These are phyloP conservation scores for Brassica rapa DNA, from an alignment of 345 rosid genomes.

Conservation along the genomic window DNA sequence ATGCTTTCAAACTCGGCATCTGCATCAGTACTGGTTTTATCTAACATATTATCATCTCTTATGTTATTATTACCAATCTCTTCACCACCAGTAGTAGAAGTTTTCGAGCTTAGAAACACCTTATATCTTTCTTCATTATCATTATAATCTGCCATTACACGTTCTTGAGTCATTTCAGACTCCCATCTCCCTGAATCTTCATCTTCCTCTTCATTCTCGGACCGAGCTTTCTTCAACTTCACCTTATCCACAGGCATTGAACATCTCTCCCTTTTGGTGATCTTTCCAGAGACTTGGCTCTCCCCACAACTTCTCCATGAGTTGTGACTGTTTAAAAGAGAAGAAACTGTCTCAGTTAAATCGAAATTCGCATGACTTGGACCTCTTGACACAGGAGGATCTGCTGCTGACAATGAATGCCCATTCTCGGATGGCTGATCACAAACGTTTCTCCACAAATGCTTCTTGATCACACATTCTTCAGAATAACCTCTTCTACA, in stretches of 20 bases:
- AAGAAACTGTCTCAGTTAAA: constrained; percentile 44
- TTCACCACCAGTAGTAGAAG: no score
- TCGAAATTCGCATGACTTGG: constrained; percentile 40
- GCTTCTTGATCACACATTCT: constrained; percentile 32
- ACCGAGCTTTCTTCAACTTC: constrained; percentile 40
- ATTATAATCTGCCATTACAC: constrained; percentile 38
- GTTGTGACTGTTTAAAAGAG: constrained; percentile 40
- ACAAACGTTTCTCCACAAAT: constrained; percentile 41
- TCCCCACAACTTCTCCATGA: constrained; percentile 42
- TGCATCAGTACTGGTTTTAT: constrained; percentile 3
- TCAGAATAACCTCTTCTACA: constrained; percentile 43
- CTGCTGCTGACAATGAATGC: constrained; percentile 36
- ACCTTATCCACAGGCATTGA: constrained; percentile 38
- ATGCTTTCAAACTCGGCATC: constrained; percentile 42
- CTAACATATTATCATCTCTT: constrained; percentile 30
- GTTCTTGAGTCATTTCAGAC: constrained; percentile 49
- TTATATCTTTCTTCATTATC: constrained; percentile 25
- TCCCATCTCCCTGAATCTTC: constrained; percentile 42
- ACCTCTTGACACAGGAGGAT: constrained; percentile 43
- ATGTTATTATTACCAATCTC: constrained; percentile 17
- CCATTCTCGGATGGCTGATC: constrained; percentile 50
- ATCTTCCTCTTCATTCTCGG: constrained; percentile 29
- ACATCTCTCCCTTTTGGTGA: constrained; percentile 14
- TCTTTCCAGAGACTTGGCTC: neutral
- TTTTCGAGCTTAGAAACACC: no score